Evolutionary conservation across 1,284 basidiomycete genomes (phyloP).

Genomic region (Hymenochaete sp.): DNA sequence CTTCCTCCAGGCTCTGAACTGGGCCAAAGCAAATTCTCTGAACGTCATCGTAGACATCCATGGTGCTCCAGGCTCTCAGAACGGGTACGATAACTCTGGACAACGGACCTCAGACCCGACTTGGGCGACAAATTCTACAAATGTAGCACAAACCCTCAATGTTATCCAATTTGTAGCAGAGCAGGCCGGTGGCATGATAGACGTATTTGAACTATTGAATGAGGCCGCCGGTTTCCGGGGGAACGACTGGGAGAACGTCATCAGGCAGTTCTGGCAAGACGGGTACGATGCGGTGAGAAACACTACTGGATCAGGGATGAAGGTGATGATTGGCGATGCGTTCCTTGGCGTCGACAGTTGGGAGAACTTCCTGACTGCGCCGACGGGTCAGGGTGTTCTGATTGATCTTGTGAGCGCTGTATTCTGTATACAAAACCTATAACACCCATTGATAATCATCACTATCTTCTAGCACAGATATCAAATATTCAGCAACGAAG

Average conservation of each 20-base stretch:
- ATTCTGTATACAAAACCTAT: conserved; percentile 8
- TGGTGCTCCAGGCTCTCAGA: conserved; percentile 62
- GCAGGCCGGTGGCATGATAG: conserved; percentile 46
- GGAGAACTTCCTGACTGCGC: conserved; percentile 50
- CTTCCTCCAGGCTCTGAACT: conserved; percentile 53
- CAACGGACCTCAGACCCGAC: conserved; percentile 51
- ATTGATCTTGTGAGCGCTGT: conserved; percentile 49
- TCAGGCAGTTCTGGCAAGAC: conserved; percentile 45
- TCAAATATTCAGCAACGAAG: conserved; percentile 62
- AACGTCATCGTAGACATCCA: conserved; percentile 67
- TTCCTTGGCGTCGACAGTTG: conserved; percentile 63
- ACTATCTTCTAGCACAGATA: conserved; percentile 53
- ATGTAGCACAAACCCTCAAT: conserved; percentile 58
- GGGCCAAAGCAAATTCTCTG: conserved; percentile 50
- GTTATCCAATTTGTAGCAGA: conserved; percentile 50
- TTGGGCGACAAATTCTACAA: conserved; percentile 52
- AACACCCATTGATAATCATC: neutral
- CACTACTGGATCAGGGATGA: conserved; percentile 35
- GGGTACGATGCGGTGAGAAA: conserved; percentile 48
- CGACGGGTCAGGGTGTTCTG: conserved; percentile 43
- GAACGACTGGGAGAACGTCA: conserved; percentile 32
- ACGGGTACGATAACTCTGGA: conserved; percentile 81
- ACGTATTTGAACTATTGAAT: conserved; percentile 57
- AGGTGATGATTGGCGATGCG: conserved; percentile 67
- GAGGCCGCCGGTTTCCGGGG: conserved; percentile 49